Base-by-base conservation (phyloP, 2,329 filamentous ascomycete genomes). In the Harringtonia lauricola region DNA sequence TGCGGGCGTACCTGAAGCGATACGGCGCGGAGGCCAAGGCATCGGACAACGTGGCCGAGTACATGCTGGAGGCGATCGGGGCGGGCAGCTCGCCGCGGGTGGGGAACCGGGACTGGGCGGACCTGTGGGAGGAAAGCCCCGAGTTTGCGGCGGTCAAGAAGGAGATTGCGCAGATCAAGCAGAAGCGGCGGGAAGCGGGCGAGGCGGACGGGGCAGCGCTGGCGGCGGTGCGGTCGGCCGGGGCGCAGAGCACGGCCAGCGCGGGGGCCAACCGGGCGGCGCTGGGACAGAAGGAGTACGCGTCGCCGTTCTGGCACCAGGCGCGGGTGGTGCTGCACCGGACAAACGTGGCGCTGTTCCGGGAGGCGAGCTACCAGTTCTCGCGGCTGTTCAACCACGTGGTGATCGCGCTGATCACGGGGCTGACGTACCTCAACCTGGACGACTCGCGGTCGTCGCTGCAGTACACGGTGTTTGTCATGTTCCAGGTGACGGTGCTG, bases 401-500 rank as follows among this genome's bases (percentile, higher is more conserved):
- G 47, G 75, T 79, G 48, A 84, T 94, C 51, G 81, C 84, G 1
- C 57, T 94, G 14, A 65, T 94, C 44, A 86, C 83, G 0, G 88
- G 88, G 52, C 71, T 94, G 13, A 82, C 82, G 29, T 95, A 83
- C 60, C 68, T 94, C 39, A 75, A 86, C 48, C 75, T 94, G 9
- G 80, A 90, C 56, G 64, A 88, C 55, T 87, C 83, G 3, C 76
- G 83, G 10, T 66, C 81, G 1, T 85, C 82, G 2, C 71, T 95
- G 5, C 88, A 95, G 61, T 85, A 92, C 67, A 81, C 82, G 47
- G 75, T 95, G 49, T 95, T 95, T 62, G 78, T 90, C 61, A 85
- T 92, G 60, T 95, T 95, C 74, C 86, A 94, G 59, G 78, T 88
- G 41, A 87, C 86, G 0, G 84, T 94, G 19, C 71, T 95, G 22